Conservation (phyloP, 1,284 basidiomycete genomes). For the Tilletia caries region DNA sequence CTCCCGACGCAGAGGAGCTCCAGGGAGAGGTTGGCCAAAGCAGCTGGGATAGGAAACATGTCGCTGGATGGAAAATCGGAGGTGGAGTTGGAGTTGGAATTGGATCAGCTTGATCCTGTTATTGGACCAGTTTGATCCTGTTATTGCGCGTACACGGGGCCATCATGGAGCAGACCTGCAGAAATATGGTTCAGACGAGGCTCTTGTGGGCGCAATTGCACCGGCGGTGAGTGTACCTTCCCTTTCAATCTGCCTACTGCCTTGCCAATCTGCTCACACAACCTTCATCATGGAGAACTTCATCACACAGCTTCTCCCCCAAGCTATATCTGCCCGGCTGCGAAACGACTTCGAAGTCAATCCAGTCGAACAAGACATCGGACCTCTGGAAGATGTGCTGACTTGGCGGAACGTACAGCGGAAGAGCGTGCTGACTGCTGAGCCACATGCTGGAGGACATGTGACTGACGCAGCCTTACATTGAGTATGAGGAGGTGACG, state of each 20-base stretch:
- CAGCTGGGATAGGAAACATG: neutral
- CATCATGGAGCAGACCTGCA: conserved; percentile 21
- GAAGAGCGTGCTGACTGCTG: conserved; percentile 33
- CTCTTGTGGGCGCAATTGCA: conserved; percentile 82
- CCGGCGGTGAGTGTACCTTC: conserved; percentile 58
- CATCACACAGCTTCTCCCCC: conserved; percentile 85
- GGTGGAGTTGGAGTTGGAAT: conserved; percentile 5
- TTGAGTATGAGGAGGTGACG: conserved; percentile 83
- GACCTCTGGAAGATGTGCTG: conserved; percentile 72
- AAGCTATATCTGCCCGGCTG: conserved; percentile 75
- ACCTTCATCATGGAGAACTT: conserved; percentile 89
- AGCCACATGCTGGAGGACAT: conserved; percentile 62
- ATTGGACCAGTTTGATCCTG: conserved; percentile 23
- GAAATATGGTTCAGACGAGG: conserved; percentile 65
- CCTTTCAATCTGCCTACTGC: too few relatives aligned
- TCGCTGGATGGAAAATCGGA: conserved; percentile 2
- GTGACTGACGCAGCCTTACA: conserved; percentile 80
- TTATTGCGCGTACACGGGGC: conserved; percentile 20
- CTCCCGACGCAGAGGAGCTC: conserved; percentile 55
- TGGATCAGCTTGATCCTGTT: too few relatives aligned
- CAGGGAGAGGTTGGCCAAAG: neutral
- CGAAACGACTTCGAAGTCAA: conserved; percentile 82
- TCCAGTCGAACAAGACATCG: conserved; percentile 71
- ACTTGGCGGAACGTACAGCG: conserved; percentile 74
- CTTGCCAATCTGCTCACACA: neutral